phyloP scores from a whole-genome alignment of 495 filamentous ascomycete genomes.

The Aspergillus hancockii region DNA sequence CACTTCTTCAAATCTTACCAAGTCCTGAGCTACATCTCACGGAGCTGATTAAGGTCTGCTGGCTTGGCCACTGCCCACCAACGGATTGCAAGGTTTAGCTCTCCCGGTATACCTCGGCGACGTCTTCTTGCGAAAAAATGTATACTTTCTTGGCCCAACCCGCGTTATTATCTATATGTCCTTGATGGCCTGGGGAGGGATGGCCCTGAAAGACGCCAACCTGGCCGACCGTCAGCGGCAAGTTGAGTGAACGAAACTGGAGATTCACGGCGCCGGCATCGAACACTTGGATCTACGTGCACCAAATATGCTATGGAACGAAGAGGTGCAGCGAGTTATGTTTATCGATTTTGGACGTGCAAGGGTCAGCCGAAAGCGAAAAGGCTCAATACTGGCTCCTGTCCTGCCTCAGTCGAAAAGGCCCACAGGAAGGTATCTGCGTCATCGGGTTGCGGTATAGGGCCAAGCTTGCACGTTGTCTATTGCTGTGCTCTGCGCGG shows the following conservation, averaged over 20 bases:
- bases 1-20: too few relatives aligned
- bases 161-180: constrained; percentile 11
- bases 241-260: constrained; percentile 4
- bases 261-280: constrained; percentile 16
- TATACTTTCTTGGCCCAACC: constrained; percentile 3
- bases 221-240: not conserved
- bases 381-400: too few relatives aligned
- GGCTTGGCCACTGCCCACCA: too few relatives aligned
- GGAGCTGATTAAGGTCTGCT: too few relatives aligned
- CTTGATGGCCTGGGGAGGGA: constrained; percentile 13
- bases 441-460: too few relatives aligned
- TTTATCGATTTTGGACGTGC: constrained; percentile 19
- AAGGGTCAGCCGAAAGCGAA: too few relatives aligned
- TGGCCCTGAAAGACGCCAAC: not conserved
- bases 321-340: constrained; percentile 18
- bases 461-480: too few relatives aligned
- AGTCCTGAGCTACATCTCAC: too few relatives aligned
- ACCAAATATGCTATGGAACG: constrained; percentile 23
- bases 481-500: too few relatives aligned
- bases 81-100: constrained; percentile 9
- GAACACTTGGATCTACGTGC: constrained; percentile 19
- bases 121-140: constrained; percentile 6
- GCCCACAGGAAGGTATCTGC: too few relatives aligned
- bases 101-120: constrained; percentile 13
- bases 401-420: too few relatives aligned